These are phyloP conservation scores for Tieghemiomyces parasiticus DNA, from an alignment of 192 early-diverging fungal genomes.

Conservation along the genomic window DNA sequence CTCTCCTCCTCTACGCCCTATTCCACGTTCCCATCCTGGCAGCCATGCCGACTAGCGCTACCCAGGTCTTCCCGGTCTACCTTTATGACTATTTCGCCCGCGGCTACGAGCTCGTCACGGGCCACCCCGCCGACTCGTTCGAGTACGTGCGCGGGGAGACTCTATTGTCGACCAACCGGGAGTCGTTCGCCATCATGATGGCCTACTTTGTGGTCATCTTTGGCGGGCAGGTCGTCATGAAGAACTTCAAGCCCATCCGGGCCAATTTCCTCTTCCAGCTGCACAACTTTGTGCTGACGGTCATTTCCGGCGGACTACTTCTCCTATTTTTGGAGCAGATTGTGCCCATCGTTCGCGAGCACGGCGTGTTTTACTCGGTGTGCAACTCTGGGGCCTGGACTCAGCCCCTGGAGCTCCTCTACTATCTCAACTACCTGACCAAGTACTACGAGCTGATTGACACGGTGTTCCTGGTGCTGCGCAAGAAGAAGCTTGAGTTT, in stretches of 20 bases:
- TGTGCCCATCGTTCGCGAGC: conserved; percentile 42
- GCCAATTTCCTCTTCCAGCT: conserved; percentile 54
- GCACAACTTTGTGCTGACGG: conserved; percentile 66
- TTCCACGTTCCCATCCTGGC: no score
- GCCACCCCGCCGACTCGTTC: conserved; percentile 14
- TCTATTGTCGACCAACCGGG: conserved; percentile 29
- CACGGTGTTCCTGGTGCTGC: conserved; percentile 73
- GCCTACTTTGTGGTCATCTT: conserved; percentile 64
- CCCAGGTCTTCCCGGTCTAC: conserved; percentile 8
- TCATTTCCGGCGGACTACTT: conserved; percentile 50
- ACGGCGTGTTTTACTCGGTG: conserved; percentile 58
- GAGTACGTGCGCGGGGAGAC: conserved; percentile 27
- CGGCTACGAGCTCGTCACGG: conserved; percentile 1
- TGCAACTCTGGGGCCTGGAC: conserved; percentile 57
- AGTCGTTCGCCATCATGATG: conserved; percentile 28
- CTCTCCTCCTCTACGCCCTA: no score
- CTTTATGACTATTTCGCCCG: conserved; percentile 2
- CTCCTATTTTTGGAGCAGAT: conserved; percentile 62
- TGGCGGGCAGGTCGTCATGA: conserved; percentile 60
- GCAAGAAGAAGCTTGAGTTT: conserved; percentile 79
- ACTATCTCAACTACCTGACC: conserved; percentile 86
- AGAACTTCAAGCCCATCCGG: conserved; percentile 45
- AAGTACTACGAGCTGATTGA: conserved; percentile 85
- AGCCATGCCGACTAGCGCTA: no score
- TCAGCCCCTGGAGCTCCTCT: conserved; percentile 62